Evolutionary conservation across 1,284 basidiomycete genomes (phyloP), one percentile per base, ranked within the genome.

Genomic region (Takashimella tepidaria): DNA sequence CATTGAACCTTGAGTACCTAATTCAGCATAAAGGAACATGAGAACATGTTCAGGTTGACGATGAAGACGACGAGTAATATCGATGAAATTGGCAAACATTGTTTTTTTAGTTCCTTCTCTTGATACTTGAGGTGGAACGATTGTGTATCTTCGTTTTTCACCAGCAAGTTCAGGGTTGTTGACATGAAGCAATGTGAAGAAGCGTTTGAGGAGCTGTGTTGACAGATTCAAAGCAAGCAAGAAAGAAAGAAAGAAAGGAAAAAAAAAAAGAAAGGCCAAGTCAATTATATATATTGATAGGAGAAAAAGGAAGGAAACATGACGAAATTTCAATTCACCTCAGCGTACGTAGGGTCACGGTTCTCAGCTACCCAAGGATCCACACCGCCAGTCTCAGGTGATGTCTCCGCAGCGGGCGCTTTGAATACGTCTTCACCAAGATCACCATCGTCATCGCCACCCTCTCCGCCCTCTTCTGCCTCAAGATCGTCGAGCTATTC

Each of bases 31-130:
- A 64, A 98, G 80, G 81, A 91, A 99, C 76, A 91, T 87, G 63
- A 98, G 97, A 66, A 98, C 92, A 72, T 99, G 96, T 77, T 98
- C 96, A n/a, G 95, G 92, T 78, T 92, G 88, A 74, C 95, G 83
- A 79, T 97, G 95, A 92, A 99, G 97, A 51, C 90, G 85, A 77
- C 89, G 93, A 83, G 95, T 98, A 66, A 99, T 98, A 73, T 99
- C 95, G 64, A 86, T 85, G 57, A 98, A 83, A 76, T 99, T 99
- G 63, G 92, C 64, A 66, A 98, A 99, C 61, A 96, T 88, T 43
- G 92, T 87, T 79, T 95, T 95, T 78, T 98, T 98, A 78, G 93
- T 95, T 22, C 83, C 83, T 81, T 99, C 95, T 69, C 92, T 83
- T 67, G 89, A 85, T 50, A 98, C 88, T 57, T 88, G 87, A 19